These are phyloP conservation scores for Talaromyces sp. DNA, from an alignment of 2,329 filamentous ascomycete genomes.

Conservation along the genomic window DNA sequence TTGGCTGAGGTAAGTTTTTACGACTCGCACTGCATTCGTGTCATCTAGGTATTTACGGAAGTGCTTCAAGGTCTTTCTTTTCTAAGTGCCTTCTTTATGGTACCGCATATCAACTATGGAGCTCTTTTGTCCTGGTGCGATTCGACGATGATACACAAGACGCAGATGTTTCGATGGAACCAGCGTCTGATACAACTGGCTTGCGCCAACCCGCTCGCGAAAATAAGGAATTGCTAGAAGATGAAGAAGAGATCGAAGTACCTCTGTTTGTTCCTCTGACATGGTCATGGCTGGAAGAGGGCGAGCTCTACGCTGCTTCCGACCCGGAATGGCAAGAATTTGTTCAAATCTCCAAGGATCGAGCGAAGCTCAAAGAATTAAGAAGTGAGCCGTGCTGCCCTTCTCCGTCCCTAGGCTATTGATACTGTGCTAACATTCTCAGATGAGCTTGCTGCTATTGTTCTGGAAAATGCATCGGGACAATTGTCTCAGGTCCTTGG, in stretches of 20 bases:
- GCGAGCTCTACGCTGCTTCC: constrained; percentile 33
- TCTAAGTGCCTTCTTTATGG: constrained; percentile 34
- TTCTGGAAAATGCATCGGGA: constrained; percentile 46
- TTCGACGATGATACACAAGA: constrained; percentile 33
- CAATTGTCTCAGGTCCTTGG: constrained; percentile 52
- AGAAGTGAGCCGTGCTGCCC: constrained; percentile 37
- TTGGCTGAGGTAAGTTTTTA: constrained; percentile 39
- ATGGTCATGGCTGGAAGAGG: constrained; percentile 44
- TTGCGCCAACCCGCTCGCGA: constrained; percentile 1
- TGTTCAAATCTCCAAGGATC: constrained; percentile 60
- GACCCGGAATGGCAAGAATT: constrained; percentile 69
- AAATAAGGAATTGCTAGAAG: constrained; percentile 7
- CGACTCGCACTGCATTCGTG: background rate
- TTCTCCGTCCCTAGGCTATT: constrained; percentile 1
- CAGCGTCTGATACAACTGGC: constrained; percentile 1
- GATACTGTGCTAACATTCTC: constrained; percentile 9
- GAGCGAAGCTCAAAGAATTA: constrained; percentile 51
- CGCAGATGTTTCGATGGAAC: constrained; percentile 15
- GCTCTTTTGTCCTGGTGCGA: constrained; percentile 33
- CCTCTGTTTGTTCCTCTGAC: constrained; percentile 65
- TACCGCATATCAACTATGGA: constrained; percentile 38
- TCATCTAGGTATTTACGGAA: background rate
- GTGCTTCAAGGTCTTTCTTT: constrained; percentile 30
- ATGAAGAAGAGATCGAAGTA: constrained; percentile 45
- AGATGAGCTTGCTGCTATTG: constrained; percentile 53